Percentiles rank a stretch among this genome's conserved stretches.
These are phyloP conservation scores for Linnemannia elongata DNA, from an alignment of 192 early-diverging fungal species.

Conservation along the genomic window DNA sequence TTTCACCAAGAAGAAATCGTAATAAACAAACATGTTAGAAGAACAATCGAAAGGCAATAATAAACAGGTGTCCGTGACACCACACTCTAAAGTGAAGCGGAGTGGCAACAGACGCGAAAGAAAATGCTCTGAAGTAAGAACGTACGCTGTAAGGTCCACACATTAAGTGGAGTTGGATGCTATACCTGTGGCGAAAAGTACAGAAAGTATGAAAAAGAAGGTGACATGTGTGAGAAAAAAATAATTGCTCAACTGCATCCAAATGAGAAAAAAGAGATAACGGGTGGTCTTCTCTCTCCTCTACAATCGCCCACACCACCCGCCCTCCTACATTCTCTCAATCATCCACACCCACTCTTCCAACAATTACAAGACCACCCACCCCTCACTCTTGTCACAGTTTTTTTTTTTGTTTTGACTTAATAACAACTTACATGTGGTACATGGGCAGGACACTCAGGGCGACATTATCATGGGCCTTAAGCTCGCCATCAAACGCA, in stretches of 20 bases:
- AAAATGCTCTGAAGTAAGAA: not conserved
- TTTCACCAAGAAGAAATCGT: not conserved
- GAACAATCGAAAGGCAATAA: not conserved
- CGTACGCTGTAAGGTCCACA: conserved; percentile 11
- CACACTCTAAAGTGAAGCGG: not conserved
- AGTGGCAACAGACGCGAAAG: not conserved
- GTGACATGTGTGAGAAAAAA: not conserved
- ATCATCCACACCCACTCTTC: not conserved
- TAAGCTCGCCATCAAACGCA: conserved; percentile 54
- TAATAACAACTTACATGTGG: not conserved
- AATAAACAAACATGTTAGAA: not conserved
- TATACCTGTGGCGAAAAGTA: not conserved
- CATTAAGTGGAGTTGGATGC: conserved; percentile 5
- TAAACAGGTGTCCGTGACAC: not conserved
- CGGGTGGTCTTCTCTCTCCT: not conserved
- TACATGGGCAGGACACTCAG: conserved; percentile 26
- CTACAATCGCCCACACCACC: not conserved
- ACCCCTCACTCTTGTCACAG: not conserved
- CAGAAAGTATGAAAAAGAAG: not conserved
- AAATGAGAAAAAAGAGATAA: too few relatives aligned
- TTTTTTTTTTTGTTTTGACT: not conserved
- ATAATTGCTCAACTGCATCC: too few relatives aligned
- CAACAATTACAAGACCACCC: not conserved
- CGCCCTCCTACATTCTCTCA: not conserved
- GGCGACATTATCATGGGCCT: conserved; percentile 10